Evolutionary conservation across 2,329 filamentous ascomycete genomes (phyloP).

Genomic region (Lecanosticta acicola): DNA sequence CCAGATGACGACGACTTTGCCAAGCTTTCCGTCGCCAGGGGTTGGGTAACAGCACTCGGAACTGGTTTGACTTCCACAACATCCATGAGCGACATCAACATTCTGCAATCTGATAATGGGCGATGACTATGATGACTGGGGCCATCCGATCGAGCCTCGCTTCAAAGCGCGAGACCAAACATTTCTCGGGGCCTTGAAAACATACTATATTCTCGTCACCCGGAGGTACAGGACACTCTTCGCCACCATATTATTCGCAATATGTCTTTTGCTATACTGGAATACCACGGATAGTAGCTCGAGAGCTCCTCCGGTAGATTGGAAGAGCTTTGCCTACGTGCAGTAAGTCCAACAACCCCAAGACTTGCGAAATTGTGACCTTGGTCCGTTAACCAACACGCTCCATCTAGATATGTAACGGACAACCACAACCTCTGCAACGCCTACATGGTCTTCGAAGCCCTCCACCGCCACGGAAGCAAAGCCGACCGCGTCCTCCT

Average conservation of each 20-base stretch:
- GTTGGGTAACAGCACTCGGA: too few relatives aligned
- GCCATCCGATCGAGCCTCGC: constrained; percentile 18
- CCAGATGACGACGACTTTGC: too few relatives aligned
- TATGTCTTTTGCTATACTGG: constrained; percentile 17
- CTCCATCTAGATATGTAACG: constrained; percentile 19
- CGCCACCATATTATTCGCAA: constrained; percentile 14
- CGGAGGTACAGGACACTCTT: constrained; percentile 15
- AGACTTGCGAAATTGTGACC: neutral
- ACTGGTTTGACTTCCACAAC: too few relatives aligned
- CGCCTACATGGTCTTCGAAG: constrained; percentile 39
- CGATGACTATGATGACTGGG: constrained; percentile 23
- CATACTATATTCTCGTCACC: constrained; percentile 7
- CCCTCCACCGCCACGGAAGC: constrained; percentile 38
- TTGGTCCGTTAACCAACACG: neutral
- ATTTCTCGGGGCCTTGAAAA: constrained; percentile 11
- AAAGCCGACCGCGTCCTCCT: constrained; percentile 44
- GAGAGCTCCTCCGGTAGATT: constrained; percentile 11
- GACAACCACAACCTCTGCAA: constrained; percentile 22
- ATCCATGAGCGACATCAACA: neutral
- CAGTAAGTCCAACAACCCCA: too few relatives aligned
- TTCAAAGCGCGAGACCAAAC: constrained; percentile 15
- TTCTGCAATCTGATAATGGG: constrained; percentile 13
- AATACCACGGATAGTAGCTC: constrained; percentile 3
- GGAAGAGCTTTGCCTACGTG: constrained; percentile 21
- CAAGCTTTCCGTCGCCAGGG: too few relatives aligned